Evolutionary conservation across 371 early-diverging fungal genomes (phyloP), one percentile per base, ranked within the genome.

Genomic region (Apophysomyces trapeziformis): DNA sequence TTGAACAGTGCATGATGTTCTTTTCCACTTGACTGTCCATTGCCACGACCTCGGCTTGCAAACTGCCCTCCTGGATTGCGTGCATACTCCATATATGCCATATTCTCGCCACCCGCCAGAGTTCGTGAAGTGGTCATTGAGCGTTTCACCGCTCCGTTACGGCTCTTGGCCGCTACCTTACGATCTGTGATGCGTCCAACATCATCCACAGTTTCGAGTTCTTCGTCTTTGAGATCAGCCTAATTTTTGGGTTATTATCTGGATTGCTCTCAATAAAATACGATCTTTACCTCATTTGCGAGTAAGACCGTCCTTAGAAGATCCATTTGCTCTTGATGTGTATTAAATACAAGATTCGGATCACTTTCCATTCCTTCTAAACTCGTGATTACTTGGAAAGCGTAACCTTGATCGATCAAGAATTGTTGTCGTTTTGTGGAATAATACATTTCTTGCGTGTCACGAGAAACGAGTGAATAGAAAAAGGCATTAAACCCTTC

Each of bases 381-480:
- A 21, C 89, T 84, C 7, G 90, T 92, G 65, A 97, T 93, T 32
- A 95, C 98, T 79, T 98, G 99, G 85, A 99, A 99, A 21, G 98
- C 93, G 79, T 99, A 99, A 1, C 99, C 99, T 80, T 99, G 99
- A 78, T 99, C 99, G 47, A 99, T 94, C 69, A 99, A 79, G 78
- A 99, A 99, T 79, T 98, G 99, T 77, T 99, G 97, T 46, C 99
- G 90, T 76, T 98, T 98, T 14, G 95, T 89, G n/a, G 97, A 95
- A 71, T 99, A 99, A 65, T 90, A 96, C 94, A 99, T 99, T 82
- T 99, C 99, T 73, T 99, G 96, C 0, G 99, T 99, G 80, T 99
- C 99, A 65, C 92, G 92, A 46, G 94, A 93, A 7, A 99, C 99
- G 32, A 99, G 83, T 5, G 99, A 95, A 74, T 99, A 99, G 73